Base-by-base conservation (phyloP, 768 basidiomycete genomes). In the Tephrocybe sp. region DNA sequence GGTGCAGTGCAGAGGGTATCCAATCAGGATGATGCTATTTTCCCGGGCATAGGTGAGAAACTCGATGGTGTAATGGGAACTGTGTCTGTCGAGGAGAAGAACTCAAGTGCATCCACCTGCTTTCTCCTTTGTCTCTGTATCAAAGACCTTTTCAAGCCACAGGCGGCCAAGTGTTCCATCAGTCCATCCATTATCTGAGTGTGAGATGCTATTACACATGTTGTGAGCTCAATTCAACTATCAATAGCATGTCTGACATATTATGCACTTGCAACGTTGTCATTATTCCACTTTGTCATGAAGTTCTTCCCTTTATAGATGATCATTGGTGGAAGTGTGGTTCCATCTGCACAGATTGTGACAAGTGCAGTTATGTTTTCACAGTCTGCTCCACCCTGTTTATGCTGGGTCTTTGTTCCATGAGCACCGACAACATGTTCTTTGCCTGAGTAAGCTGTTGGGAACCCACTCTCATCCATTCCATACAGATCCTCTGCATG, bases 1-100 rank as follows among this genome's bases (percentile, higher is more conserved):
- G 4, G 24, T 15, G 6, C 24, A 11, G n/a, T 23, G 40, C 23
- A 10, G 14, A 10, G 11, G 6, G 40, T 41, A 41, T 5, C 34
- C 8, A 9, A 15, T 7, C 4, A 36, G 9, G 4, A 9, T 36
- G 34, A 36, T 36, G n/a, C n/a, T 4, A 36, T 36, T 7, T 17
- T 36, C 34, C 9, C n/a, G 34, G 14, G 9, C 8, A 15, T 36
- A 15, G 4, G 8, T 7, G 5, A 45, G 28, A 24, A 43, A 23
- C 3, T 11, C 32, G 15, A 63, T 58, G 59, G 65, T 14, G 28
- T 9, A 36, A 45, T 69, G 68, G 12, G 72, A 73, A 45, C 61
- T 66, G 51, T 75, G 71, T 8, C 74, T 68, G 63, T 75, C 70
- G n/a, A 75, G 62, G 4, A 73, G 48, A 14, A 75, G 64, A 10